phyloP scores from a whole-genome alignment of 192 early-diverging fungal genomes.

The Backusella macrospora region DNA sequence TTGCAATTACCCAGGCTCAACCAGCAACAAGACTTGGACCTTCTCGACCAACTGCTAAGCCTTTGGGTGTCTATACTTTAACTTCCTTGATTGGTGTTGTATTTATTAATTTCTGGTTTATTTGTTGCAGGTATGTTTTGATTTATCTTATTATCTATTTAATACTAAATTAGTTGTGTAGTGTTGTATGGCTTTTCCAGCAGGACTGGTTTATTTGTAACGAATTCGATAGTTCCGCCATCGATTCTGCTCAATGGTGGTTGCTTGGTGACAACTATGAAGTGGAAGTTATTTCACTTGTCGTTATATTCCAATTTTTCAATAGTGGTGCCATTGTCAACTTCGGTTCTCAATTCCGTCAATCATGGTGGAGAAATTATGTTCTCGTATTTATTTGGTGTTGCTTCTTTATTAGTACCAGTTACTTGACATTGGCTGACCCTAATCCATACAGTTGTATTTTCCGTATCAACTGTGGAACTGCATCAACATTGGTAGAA shows the following conservation, averaged over 20 bases:
- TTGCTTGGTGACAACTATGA: slow-evolving; percentile 84
- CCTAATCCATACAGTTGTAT: slow-evolving; percentile 57
- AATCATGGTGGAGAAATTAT: slow-evolving; percentile 66
- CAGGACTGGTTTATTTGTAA: slow-evolving; percentile 79
- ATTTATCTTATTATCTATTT: not conserved
- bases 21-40: slow-evolving; percentile 59
- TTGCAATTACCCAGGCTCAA: slow-evolving; percentile 66
- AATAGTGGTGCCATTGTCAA: slow-evolving; percentile 70
- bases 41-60: slow-evolving; percentile 73
- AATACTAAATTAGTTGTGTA: slow-evolving; percentile 13
- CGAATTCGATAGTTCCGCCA: slow-evolving; percentile 71
- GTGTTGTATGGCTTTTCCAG: slow-evolving; percentile 64
- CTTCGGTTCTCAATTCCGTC: slow-evolving; percentile 69
- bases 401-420: slow-evolving; percentile 51
- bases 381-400: slow-evolving; percentile 57
- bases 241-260: slow-evolving; percentile 77
- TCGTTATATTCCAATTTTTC: slow-evolving; percentile 73
- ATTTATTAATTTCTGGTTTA: slow-evolving; percentile 71
- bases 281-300: slow-evolving; percentile 60
- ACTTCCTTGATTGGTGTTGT: slow-evolving; percentile 70
- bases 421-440: slow-evolving; percentile 55
- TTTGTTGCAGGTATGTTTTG: slow-evolving; percentile 42
- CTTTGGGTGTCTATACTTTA: slow-evolving; percentile 73
- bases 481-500: slow-evolving; percentile 39
- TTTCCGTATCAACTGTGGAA: slow-evolving; percentile 78